Percentiles rank a stretch among this genome's conserved stretches.
Evolutionary conservation across 306 rosid species (phyloP).

Genomic region (Trichosanthes truncata): DNA sequence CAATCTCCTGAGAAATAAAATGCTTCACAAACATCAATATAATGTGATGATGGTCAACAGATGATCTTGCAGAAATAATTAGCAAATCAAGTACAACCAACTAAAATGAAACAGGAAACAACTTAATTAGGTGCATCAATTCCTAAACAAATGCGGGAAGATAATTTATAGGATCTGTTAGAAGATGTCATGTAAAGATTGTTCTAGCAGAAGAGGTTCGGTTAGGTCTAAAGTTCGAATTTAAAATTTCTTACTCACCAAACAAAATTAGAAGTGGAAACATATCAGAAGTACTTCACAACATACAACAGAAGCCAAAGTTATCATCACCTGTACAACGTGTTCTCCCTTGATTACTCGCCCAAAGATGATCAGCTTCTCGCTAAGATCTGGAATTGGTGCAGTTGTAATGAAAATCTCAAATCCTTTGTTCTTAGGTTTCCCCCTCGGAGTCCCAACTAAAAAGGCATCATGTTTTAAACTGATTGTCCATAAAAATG

Average conservation of each 20-base stretch:
- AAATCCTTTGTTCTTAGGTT: slow-evolving; percentile 46
- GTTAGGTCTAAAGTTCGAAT: not conserved
- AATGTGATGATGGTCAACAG: not conserved
- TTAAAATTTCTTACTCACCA: not conserved
- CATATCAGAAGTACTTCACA: not conserved
- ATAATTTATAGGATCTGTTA: not conserved
- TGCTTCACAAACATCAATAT: not conserved
- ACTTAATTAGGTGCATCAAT: no score
- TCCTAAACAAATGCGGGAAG: not conserved
- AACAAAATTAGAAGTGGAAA: not conserved
- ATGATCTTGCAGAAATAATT: not conserved
- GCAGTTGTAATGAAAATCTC: slow-evolving; percentile 95
- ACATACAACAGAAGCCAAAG: not conserved
- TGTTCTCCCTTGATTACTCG: slow-evolving; percentile 88
- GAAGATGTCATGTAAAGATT: not conserved
- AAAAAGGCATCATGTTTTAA: slow-evolving; percentile 87
- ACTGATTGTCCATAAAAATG: slow-evolving; percentile 20
- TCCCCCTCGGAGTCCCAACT: slow-evolving; percentile 87
- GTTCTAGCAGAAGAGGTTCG: not conserved
- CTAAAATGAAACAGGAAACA: not conserved
- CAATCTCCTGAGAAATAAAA: slow-evolving; percentile 46
- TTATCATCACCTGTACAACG: slow-evolving; percentile 76
- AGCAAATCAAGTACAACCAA: not conserved
- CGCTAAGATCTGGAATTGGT: slow-evolving; percentile 86
- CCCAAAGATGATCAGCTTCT: slow-evolving; percentile 79